Evolutionary conservation across 2,329 filamentous ascomycete species (phyloP).

Genomic region (Penicillium sp.): DNA sequence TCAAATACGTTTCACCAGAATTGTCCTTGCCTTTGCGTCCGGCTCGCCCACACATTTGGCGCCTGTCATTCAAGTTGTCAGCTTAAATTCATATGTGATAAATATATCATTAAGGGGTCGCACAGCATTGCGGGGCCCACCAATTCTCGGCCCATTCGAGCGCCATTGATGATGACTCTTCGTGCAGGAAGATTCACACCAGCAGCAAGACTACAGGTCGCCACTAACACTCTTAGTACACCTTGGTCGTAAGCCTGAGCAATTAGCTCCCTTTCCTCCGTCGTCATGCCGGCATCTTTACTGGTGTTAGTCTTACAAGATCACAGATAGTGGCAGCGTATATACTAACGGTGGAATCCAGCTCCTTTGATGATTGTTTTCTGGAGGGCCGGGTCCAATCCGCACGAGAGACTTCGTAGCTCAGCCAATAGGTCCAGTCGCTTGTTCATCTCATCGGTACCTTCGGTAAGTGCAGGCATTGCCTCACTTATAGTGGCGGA

Average conservation of each 20-base stretch:
- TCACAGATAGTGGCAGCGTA: neutral
- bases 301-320: conserved; percentile 32
- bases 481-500: conserved; percentile 70
- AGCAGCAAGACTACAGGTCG: conserved; percentile 79
- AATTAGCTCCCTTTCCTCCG: conserved; percentile 74
- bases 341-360: conserved; percentile 71
- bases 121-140: conserved; percentile 77
- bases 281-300: conserved; percentile 61
- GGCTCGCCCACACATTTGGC: conserved; percentile 79
- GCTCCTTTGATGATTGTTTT: conserved; percentile 69
- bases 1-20: conserved; percentile 76
- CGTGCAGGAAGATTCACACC: conserved; percentile 77
- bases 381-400: conserved; percentile 67
- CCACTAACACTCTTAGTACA: conserved; percentile 70
- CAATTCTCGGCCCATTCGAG: conserved; percentile 74
- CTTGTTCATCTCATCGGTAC: conserved; percentile 57
- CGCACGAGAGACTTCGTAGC: conserved; percentile 67
- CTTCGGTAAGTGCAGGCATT: conserved; percentile 60
- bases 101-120: conserved; percentile 15
- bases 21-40: conserved; percentile 80
- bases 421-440: conserved; percentile 69
- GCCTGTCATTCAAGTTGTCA: conserved; percentile 48
- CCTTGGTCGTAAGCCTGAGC: conserved; percentile 72
- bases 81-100: conserved; percentile 6
- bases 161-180: conserved; percentile 75